Evolutionary conservation across 2,329 filamentous ascomycete genomes (phyloP), one percentile per base, ranked within the genome.

Genomic region (Bimuria novae-zelandiae): DNA sequence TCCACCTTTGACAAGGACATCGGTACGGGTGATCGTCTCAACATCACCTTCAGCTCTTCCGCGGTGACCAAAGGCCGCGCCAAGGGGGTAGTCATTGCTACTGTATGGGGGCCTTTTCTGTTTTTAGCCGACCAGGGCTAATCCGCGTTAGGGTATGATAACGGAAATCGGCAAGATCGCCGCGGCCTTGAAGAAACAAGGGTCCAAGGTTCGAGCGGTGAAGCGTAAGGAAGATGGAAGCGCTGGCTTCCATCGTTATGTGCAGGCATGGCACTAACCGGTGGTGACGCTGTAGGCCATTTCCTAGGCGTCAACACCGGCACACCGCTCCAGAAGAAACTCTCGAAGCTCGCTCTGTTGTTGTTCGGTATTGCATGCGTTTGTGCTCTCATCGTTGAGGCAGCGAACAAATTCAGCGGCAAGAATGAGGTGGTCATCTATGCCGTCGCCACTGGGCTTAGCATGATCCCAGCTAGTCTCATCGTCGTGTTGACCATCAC

Each of bases 161-260:
- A 90, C 89, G 11, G 85, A 90, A 65, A 87, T 91, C 48, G 88
- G 88, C 53, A 84, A 83, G 59, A 90, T 91, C 59, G 88, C 88
- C 17, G 81, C 84, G 47, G 76, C 87, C 51, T 79, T 92, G 22
- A 82, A 85, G 39, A 81, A 83, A 30, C 80, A 80, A 53, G 56
- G 57, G 7, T 66, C 62, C 3, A 65, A 64, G 55, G 59, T 57
- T 43, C 63, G 76, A 39, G 69, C 65, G 3, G 75, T 77, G 41
- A 78, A 78, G 68, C 72, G 75, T 33, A 75, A 70, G 51, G 52
- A 56, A 11, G 58, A 68, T 29, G 69, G 69, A 11, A 62, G 59
- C n/a, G 67, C 68, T 5, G 60, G 63, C 25, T 61, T 62, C 4
- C 67, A 71, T 52, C 67, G 71, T 32, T 68, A 71, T 29, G 71